These are phyloP conservation scores for Adansonia madagascariensis DNA, from an alignment of 441 rosid species.

Conservation along the genomic window DNA sequence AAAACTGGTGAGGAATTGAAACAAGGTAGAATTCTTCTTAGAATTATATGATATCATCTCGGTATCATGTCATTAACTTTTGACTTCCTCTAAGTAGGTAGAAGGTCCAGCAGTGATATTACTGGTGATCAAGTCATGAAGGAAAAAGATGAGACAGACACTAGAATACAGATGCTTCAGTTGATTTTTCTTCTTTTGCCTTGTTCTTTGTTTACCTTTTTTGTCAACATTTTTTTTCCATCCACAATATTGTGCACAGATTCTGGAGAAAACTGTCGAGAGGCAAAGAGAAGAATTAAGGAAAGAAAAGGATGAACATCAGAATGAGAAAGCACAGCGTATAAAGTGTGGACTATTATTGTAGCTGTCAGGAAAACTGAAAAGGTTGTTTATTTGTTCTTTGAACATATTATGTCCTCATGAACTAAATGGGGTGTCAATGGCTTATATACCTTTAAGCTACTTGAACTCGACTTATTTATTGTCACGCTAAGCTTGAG, in stretches of 20 bases:
- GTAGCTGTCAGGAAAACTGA: constrained; percentile 66
- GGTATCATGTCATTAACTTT: constrained; percentile 27
- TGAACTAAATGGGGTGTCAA: background rate
- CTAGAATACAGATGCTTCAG: constrained; percentile 71
- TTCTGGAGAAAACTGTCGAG: constrained; percentile 65
- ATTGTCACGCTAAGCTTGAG: background rate
- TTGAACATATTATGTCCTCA: background rate
- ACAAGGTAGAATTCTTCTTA: constrained; percentile 56
- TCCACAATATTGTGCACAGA: constrained; percentile 39
- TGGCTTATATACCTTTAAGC: too few relatives aligned
- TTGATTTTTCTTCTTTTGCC: constrained; percentile 16
- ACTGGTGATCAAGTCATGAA: constrained; percentile 72
- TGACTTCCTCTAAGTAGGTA: constrained; percentile 48
- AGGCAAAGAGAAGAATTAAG: constrained; percentile 63
- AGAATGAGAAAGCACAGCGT: constrained; percentile 50
- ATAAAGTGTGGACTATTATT: constrained; percentile 56
- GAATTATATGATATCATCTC: constrained; percentile 16
- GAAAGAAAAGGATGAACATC: constrained; percentile 65
- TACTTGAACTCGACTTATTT: background rate
- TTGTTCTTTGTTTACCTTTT: constrained; percentile 10
- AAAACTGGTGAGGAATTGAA: constrained; percentile 82
- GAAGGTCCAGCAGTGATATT: constrained; percentile 52
- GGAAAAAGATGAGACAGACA: constrained; percentile 94
- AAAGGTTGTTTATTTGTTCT: constrained; percentile 51
- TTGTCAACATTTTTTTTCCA: constrained; percentile 16